These are phyloP conservation scores for Penstemon davidsonii DNA, from an alignment of 257 asterid species.

Conservation along the genomic window DNA sequence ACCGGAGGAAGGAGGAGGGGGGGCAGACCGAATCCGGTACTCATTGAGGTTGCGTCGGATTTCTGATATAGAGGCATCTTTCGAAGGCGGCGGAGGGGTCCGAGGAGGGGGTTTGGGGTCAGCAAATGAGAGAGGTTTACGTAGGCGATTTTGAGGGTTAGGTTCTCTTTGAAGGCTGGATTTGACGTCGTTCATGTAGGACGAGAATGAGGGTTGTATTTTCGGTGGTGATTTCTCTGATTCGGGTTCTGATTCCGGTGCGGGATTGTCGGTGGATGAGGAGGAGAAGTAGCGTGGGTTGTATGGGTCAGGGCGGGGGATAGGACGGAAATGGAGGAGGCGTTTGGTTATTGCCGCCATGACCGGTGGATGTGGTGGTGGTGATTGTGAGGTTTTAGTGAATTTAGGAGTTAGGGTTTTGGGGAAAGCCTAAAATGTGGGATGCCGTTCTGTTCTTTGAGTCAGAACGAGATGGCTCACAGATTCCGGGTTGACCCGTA, in stretches of 20 bases:
- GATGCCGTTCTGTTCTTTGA: neutral
- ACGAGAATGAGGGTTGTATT: slow-evolving; percentile 27
- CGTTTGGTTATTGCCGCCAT: slow-evolving; percentile 54
- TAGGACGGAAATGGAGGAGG: slow-evolving; percentile 41
- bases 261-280: neutral
- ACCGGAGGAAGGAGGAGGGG: slow-evolving; percentile 30
- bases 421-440: neutral
- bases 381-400: slow-evolving; percentile 26
- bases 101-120: neutral
- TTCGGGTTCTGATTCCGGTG: slow-evolving; percentile 31
- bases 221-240: slow-evolving; percentile 20
- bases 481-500: no score
- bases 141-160: slow-evolving; percentile 23
- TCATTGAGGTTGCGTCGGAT: slow-evolving; percentile 32
- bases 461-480: no score
- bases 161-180: slow-evolving; percentile 35
- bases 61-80: slow-evolving; percentile 15
- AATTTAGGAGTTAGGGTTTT: slow-evolving; percentile 21
- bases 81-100: slow-evolving; percentile 17
- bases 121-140: slow-evolving; percentile 21
- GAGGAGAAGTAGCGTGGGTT: slow-evolving; percentile 34
- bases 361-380: slow-evolving; percentile 20
- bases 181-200: slow-evolving; percentile 36
- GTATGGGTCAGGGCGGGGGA: slow-evolving; percentile 15
- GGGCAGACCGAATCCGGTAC: slow-evolving; percentile 37